These are phyloP conservation scores for Xylaria grammica DNA, from an alignment of 495 filamentous ascomycete species.

Conservation along the genomic window DNA sequence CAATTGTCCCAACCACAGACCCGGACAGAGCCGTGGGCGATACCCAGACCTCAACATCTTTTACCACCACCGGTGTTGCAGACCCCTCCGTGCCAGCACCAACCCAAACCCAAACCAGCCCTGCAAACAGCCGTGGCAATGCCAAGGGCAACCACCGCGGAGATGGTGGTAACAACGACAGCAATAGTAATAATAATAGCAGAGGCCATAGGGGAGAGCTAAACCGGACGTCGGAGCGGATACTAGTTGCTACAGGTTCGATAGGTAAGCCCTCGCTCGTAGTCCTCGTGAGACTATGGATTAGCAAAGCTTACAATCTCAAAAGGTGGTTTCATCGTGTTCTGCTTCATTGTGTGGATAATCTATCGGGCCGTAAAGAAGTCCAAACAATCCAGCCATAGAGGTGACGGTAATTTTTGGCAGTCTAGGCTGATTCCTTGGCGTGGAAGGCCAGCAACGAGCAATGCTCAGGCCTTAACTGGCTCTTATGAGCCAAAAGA, in stretches of 20 bases:
- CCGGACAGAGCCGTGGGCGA: background rate
- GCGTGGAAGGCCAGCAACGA: constrained; percentile 1
- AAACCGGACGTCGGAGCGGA: constrained; percentile 45
- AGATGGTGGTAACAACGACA: background rate
- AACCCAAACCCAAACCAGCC: background rate
- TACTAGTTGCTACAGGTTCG: constrained; percentile 53
- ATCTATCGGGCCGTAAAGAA: constrained; percentile 44
- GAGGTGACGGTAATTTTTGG: constrained; percentile 19
- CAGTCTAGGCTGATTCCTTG: background rate
- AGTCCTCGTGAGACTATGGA: background rate
- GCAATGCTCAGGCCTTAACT: constrained; percentile 6
- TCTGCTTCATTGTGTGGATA: constrained; percentile 48
- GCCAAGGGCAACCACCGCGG: background rate
- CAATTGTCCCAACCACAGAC: background rate
- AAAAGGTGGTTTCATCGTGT: constrained; percentile 47
- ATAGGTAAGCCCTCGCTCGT: constrained; percentile 46
- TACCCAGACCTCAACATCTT: background rate
- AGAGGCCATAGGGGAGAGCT: constrained; percentile 24
- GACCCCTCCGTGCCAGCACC: background rate
- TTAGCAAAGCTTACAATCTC: background rate
- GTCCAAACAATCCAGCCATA: constrained; percentile 26
- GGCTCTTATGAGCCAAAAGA: constrained; percentile 25
- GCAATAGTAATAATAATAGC: background rate
- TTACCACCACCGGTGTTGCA: background rate
- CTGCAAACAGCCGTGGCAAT: no score